Conservation (phyloP, 805 yeast species). For the Zygosaccharomyces bailii region DNA sequence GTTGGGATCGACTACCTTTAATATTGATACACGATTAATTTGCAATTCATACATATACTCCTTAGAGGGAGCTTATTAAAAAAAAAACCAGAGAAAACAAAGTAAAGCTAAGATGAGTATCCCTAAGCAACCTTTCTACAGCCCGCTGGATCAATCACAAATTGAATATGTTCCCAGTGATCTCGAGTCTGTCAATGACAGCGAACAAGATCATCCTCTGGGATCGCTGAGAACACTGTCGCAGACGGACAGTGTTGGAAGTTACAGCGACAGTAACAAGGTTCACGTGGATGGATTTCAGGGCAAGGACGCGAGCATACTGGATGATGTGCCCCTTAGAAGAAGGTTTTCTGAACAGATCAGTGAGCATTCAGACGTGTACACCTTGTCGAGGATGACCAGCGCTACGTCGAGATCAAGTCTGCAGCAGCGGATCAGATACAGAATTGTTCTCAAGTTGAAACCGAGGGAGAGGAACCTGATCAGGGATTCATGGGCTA, state of each 20-base stretch:
- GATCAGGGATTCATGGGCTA: slow-evolving; percentile 39
- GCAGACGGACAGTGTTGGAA: background rate
- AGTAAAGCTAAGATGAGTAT: background rate
- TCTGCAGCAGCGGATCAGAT: slow-evolving; percentile 22
- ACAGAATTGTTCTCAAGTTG: slow-evolving; percentile 32
- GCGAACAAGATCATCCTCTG: slow-evolving; percentile 4
- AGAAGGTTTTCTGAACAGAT: background rate
- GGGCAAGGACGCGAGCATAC: background rate
- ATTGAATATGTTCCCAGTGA: slow-evolving; percentile 22
- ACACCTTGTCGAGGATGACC: slow-evolving; percentile 20
- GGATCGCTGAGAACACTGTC: background rate
- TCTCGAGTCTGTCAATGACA: slow-evolving; percentile 14
- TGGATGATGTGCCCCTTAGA: background rate
- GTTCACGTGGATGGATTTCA: background rate
- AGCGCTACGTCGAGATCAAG: slow-evolving; percentile 19
- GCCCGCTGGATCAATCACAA: slow-evolving; percentile 24
- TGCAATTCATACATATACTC: too few relatives aligned
- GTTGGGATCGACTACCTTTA: too few relatives aligned
- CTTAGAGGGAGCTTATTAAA: too few relatives aligned
- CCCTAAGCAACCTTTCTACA: slow-evolving; percentile 12
- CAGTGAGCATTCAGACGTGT: slow-evolving; percentile 9
- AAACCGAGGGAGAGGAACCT: slow-evolving; percentile 35
- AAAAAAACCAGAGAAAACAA: background rate
- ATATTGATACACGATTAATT: too few relatives aligned
- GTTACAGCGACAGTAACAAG: background rate